Conservation (phyloP, 2,329 filamentous ascomycete species). For the Fusarium continuum region DNA sequence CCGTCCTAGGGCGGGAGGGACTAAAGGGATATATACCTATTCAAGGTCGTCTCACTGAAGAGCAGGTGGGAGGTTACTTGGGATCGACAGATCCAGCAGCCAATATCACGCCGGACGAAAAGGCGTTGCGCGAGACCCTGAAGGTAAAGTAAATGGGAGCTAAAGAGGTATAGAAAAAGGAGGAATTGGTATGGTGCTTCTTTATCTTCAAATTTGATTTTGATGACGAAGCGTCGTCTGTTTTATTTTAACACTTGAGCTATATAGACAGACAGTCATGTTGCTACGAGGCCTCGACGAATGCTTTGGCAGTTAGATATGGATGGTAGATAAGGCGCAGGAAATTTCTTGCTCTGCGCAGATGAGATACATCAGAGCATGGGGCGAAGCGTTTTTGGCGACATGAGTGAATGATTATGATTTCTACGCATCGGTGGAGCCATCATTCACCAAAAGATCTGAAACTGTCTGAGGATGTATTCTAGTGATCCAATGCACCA, state of each 20-base stretch:
- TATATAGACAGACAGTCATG: slow-evolving; percentile 2
- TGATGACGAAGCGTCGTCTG: not conserved
- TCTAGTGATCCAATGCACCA: slow-evolving; percentile 1
- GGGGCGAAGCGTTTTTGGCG: not conserved
- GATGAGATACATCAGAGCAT: not conserved
- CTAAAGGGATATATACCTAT: not conserved
- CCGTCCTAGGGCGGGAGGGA: too few species aligned
- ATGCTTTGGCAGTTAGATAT: not conserved
- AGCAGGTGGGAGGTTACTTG: not conserved
- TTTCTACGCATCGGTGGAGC: not conserved
- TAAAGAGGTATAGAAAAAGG: not conserved
- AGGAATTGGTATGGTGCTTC: not conserved
- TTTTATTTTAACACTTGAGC: not conserved
- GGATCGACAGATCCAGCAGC: not conserved
- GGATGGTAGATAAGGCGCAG: not conserved
- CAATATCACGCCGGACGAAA: not conserved
- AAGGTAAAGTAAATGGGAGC: not conserved
- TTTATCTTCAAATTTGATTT: not conserved
- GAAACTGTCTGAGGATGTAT: not conserved
- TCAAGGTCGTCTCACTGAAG: not conserved
- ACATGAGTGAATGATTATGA: not conserved
- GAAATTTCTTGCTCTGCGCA: not conserved
- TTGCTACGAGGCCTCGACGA: slow-evolving; percentile 2
- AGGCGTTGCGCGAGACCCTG: not conserved
- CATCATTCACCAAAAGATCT: too few species aligned